Conservation (phyloP, 2,329 filamentous ascomycete species). For the Byssochlamys sp. region DNA sequence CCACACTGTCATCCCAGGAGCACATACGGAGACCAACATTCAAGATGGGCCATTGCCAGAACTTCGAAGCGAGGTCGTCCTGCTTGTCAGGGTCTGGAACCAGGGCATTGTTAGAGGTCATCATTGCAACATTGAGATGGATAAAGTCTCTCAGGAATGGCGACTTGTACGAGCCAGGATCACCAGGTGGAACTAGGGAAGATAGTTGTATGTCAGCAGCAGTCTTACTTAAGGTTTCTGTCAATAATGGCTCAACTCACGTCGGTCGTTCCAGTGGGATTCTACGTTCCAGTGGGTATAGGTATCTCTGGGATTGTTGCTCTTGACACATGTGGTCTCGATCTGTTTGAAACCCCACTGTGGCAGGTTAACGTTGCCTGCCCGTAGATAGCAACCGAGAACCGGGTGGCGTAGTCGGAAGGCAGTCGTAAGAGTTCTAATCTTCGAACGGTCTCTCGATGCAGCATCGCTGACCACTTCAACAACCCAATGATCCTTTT, state of each 20-base stretch:
- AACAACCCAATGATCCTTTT: conserved; percentile 93
- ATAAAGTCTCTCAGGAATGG: conserved; percentile 97
- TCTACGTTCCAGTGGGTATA: conserved; percentile 99
- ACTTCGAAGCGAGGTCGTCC: conserved; percentile 88
- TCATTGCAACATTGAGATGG: conserved; percentile 97
- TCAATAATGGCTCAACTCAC: conserved; percentile 47
- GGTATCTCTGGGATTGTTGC: conserved; percentile 81
- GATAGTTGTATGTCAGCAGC: not conserved
- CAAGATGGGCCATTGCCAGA: conserved; percentile 97
- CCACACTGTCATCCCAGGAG: conserved; percentile 86
- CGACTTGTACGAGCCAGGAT: conserved; percentile 87
- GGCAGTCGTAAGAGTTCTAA: conserved; percentile 84
- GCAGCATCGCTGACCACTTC: conserved; percentile 86
- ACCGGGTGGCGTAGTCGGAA: conserved; percentile 78
- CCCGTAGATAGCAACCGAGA: conserved; percentile 85
- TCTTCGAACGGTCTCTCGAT: conserved; percentile 69
- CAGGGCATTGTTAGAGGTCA: conserved; percentile 98
- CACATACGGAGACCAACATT: conserved; percentile 97
- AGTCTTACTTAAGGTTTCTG: not conserved
- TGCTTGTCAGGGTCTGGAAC: conserved; percentile 98
- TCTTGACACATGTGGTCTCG: conserved; percentile 87
- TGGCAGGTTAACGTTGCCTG: conserved; percentile 88
- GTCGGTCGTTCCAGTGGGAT: conserved; percentile 83
- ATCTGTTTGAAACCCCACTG: conserved; percentile 99
- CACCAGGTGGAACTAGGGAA: conserved; percentile 65